Percentiles rank a stretch among this genome's conserved stretches.
These are phyloP conservation scores for Aspergillus niger DNA, from an alignment of 2,329 filamentous ascomycete species.

Conservation along the genomic window DNA sequence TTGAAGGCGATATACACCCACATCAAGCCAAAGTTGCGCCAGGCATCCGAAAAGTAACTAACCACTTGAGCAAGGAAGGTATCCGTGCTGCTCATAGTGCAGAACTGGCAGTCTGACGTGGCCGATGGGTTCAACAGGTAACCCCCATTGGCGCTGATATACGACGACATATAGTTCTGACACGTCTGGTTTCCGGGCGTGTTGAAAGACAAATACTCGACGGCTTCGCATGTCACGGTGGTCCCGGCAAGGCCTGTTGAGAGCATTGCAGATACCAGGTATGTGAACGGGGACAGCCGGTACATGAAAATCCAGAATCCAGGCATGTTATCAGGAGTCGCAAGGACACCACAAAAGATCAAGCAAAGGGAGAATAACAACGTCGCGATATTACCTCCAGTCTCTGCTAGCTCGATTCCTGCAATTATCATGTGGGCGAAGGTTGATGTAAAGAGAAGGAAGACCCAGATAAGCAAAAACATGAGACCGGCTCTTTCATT, in stretches of 20 bases:
- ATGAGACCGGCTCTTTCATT: constrained; percentile 63
- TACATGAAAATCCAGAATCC: constrained; percentile 81
- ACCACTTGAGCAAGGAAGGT: constrained; percentile 46
- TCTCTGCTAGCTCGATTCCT: constrained; percentile 67
- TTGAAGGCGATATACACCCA: constrained; percentile 69
- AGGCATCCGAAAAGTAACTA: constrained; percentile 52
- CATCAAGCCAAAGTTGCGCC: constrained; percentile 70
- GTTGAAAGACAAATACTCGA: constrained; percentile 34
- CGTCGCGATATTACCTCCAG: constrained; percentile 64
- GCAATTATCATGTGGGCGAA: constrained; percentile 74
- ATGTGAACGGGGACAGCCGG: constrained; percentile 66
- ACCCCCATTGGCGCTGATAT: constrained; percentile 41
- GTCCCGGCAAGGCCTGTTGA: constrained; percentile 39
- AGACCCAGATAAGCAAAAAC: constrained; percentile 64
- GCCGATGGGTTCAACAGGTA: constrained; percentile 47
- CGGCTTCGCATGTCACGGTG: constrained; percentile 27
- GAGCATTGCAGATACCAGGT: constrained; percentile 52
- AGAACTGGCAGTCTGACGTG: constrained; percentile 53
- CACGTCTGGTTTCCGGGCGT: constrained; percentile 66
- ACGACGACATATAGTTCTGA: constrained; percentile 48
- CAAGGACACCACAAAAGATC: constrained; percentile 58
- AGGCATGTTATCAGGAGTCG: constrained; percentile 59
- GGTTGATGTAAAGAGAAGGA: constrained; percentile 69
- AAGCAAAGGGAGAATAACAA: constrained; percentile 61
- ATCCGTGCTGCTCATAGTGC: constrained; percentile 48